Base-by-base conservation (phyloP, 1,284 basidiomycete genomes). In the Microbotryomycetes sp. region DNA sequence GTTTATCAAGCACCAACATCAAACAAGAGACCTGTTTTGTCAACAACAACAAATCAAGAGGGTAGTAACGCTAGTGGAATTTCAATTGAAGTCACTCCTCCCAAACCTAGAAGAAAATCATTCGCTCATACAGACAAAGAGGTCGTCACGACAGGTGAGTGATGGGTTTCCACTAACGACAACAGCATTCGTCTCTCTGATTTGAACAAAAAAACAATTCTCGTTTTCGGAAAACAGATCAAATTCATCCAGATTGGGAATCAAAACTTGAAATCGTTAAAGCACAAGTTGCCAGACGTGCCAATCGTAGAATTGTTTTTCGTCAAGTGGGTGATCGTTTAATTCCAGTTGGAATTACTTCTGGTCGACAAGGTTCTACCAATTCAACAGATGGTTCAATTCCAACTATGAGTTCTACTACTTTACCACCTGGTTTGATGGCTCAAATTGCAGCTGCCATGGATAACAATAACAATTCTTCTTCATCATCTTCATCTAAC, bases 271-370 rank as follows among this genome's bases (percentile, higher is more conserved):
- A 92, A 64, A 85, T 88, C 54, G 87, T 96, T 59, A 85, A 88
- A 67, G 88, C 92, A 59, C 85, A 89, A 52, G 91, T 92, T 45
- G 83, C 88, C 45, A 83, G 93, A 64, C 83, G 92, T 52, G 94
- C 96, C 19, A 94, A 96, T 73, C 82, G 94, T 69, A 83, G 96
- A 42, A 96, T 98, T 73, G 89, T 99, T 59, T 97, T 99, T 92
- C 86, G 96, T 50, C 92, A 97, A 76, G 92, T 97, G 25, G 96
- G 96, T 50, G 96, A 97, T 75, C 84, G 92, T 19, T 85, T 99
- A 50, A 89, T 99, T 58, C 94, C 94, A 25, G 89, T 99, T 36
- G 94, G 94, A 28, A 89, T 97, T 64, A 94, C 92, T 9, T 77
- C 76, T 2, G 75, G 74, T 2, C 48, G 74, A 82, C 88, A 68